A percentile compares a stretch with the other conserved stretches of the same genome.
phyloP scores from a whole-genome alignment of 495 filamentous ascomycete genomes.

The Hypoxylon subgilvum region DNA sequence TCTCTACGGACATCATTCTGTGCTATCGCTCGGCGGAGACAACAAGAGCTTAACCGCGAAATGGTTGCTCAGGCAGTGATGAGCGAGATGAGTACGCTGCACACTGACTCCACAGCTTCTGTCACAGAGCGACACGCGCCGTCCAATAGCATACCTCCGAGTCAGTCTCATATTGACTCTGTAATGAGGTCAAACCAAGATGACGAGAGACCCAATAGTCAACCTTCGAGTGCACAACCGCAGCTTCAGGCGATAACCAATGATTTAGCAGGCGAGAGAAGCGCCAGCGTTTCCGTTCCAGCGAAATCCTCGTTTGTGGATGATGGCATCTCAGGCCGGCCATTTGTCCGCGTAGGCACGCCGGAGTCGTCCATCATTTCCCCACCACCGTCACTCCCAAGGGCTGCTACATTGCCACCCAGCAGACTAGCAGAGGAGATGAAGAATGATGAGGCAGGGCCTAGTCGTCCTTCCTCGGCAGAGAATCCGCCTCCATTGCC shows the following conservation, averaged over 20 bases:
- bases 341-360: constrained; percentile 51
- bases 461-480: constrained; percentile 14
- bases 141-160: constrained; percentile 28
- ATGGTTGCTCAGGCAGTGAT: constrained; percentile 51
- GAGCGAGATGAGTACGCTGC: constrained; percentile 44
- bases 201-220: constrained; percentile 20
- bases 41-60: constrained; percentile 47
- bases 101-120: constrained; percentile 26
- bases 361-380: constrained; percentile 29
- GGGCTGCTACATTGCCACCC: constrained; percentile 14
- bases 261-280: constrained; percentile 10
- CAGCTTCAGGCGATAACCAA: constrained; percentile 6
- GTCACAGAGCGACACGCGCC: constrained; percentile 24
- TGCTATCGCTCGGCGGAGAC: constrained; percentile 47
- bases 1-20: constrained; percentile 55
- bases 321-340: constrained; percentile 55
- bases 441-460: constrained; percentile 7
- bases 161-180: constrained; percentile 21
- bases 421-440: constrained; percentile 18
- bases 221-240: constrained; percentile 13
- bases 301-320: constrained; percentile 43
- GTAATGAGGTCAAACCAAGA: constrained; percentile 15
- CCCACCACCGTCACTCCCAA: constrained; percentile 38
- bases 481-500: constrained; percentile 3
- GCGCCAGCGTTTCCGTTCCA: constrained; percentile 23